Conservation (phyloP, 2,329 filamentous ascomycete genomes). For the Aspergillus japonicus region DNA sequence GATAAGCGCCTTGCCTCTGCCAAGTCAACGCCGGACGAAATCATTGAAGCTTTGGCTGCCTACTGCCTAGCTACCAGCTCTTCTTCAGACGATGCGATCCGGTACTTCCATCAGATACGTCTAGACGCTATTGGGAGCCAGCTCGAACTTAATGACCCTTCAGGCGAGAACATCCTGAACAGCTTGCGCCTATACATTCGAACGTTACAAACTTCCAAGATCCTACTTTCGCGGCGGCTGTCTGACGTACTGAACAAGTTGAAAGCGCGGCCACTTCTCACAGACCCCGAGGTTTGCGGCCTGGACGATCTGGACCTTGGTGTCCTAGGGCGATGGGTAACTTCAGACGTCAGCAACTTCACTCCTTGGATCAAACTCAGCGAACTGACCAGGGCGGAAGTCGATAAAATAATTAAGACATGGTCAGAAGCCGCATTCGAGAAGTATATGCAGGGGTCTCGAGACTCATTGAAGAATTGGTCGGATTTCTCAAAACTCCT, state of each 20-base stretch:
- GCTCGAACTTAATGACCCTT: conserved; percentile 54
- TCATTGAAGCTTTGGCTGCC: conserved; percentile 74
- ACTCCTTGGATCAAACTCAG: conserved; percentile 85
- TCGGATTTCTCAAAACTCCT: conserved; percentile 68
- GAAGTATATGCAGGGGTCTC: conserved; percentile 61
- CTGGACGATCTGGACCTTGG: conserved; percentile 74
- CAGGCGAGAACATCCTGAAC: conserved; percentile 56
- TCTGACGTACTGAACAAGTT: conserved; percentile 67
- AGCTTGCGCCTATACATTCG: conserved; percentile 71
- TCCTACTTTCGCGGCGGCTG: conserved; percentile 70
- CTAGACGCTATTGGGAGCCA: conserved; percentile 65
- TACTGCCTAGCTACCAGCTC: conserved; percentile 80
- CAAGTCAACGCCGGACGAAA: conserved; percentile 45
- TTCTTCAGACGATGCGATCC: conserved; percentile 73
- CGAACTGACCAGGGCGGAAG: conserved; percentile 63
- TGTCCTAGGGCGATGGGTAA: conserved; percentile 74
- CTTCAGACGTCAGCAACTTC: conserved; percentile 78
- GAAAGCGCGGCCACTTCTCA: conserved; percentile 69
- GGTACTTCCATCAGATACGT: conserved; percentile 74
- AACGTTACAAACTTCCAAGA: conserved; percentile 75
- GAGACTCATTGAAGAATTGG: conserved; percentile 58
- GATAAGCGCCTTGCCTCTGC: conserved; percentile 54
- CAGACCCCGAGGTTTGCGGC: conserved; percentile 64
- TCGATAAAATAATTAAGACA: conserved; percentile 58
- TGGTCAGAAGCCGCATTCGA: conserved; percentile 65